Percentiles rank a stretch among this genome's conserved stretches.
These are phyloP conservation scores for Trichoderma erinaceum DNA, from an alignment of 495 filamentous ascomycete species.

Conservation along the genomic window DNA sequence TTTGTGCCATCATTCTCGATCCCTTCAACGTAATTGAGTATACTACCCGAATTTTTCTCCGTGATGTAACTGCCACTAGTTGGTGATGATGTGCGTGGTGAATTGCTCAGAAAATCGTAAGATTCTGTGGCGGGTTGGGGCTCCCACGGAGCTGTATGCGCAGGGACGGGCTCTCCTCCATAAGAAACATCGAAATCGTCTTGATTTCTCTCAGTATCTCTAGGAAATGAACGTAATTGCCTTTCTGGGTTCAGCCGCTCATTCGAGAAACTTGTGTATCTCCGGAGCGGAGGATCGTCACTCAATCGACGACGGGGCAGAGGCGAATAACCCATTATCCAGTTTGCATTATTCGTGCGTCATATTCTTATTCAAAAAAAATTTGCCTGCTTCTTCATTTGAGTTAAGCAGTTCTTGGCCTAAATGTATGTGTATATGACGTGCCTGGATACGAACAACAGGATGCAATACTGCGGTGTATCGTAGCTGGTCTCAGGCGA, in stretches of 20 bases:
- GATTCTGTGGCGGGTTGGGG: neutral
- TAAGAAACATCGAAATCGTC: neutral
- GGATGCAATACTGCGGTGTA: neutral
- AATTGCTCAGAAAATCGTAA: neutral
- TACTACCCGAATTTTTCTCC: neutral
- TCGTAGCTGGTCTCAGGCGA: neutral
- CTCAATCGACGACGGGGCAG: neutral
- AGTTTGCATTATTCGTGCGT: neutral
- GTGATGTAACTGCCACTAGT: neutral
- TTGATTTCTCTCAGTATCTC: neutral
- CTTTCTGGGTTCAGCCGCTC: neutral
- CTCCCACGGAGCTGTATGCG: neutral
- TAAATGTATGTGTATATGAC: neutral
- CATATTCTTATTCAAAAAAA: neutral
- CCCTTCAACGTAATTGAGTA: neutral
- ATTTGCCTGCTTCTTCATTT: neutral
- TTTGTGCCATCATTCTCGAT: neutral
- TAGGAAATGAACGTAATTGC: neutral
- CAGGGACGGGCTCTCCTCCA: neutral
- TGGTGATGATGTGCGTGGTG: neutral
- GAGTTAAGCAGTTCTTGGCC: neutral
- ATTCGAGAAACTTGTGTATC: neutral
- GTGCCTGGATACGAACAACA: neutral
- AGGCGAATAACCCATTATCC: neutral
- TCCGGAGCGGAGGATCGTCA: neutral